These are phyloP conservation scores for Aspergillus quadrilineatus DNA, from an alignment of 2,329 filamentous ascomycete species.

Conservation along the genomic window DNA sequence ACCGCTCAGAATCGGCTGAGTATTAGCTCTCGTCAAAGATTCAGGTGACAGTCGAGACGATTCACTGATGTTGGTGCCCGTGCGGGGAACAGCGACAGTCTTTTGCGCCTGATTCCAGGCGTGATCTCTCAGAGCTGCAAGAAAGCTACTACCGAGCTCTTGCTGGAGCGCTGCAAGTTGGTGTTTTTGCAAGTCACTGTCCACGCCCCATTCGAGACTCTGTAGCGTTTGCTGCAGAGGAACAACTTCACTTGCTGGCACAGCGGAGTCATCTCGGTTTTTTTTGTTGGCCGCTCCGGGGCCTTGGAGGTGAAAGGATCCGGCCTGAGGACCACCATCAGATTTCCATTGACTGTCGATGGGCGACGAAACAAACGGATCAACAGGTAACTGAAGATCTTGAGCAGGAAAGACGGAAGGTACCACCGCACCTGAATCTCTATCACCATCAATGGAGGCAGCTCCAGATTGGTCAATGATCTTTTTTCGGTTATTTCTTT, in stretches of 20 bases:
- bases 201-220: slow-evolving; percentile 42
- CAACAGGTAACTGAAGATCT: slow-evolving; percentile 30
- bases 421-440: slow-evolving; percentile 28
- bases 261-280: slow-evolving; percentile 19
- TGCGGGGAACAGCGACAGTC: slow-evolving; percentile 30
- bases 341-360: slow-evolving; percentile 32
- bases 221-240: slow-evolving; percentile 27
- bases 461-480: slow-evolving; percentile 59
- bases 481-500: slow-evolving; percentile 55
- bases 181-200: slow-evolving; percentile 77
- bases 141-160: slow-evolving; percentile 82
- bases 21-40: slow-evolving; percentile 35
- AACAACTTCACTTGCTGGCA: slow-evolving; percentile 18
- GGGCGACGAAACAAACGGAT: slow-evolving; percentile 25
- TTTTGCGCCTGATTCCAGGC: slow-evolving; percentile 48
- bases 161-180: slow-evolving; percentile 84
- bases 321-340: slow-evolving; percentile 32
- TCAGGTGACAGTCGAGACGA: slow-evolving; percentile 33
- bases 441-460: slow-evolving; percentile 31
- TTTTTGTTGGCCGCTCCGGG: slow-evolving; percentile 20
- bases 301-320: slow-evolving; percentile 25
- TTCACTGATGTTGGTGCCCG: slow-evolving; percentile 34
- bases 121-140: slow-evolving; percentile 82
- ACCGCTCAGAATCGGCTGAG: slow-evolving; percentile 43
- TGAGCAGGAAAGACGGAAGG: slow-evolving; percentile 31